Evolutionary conservation across 495 filamentous ascomycete genomes (phyloP).

Genomic region (Penicillium lagena): DNA sequence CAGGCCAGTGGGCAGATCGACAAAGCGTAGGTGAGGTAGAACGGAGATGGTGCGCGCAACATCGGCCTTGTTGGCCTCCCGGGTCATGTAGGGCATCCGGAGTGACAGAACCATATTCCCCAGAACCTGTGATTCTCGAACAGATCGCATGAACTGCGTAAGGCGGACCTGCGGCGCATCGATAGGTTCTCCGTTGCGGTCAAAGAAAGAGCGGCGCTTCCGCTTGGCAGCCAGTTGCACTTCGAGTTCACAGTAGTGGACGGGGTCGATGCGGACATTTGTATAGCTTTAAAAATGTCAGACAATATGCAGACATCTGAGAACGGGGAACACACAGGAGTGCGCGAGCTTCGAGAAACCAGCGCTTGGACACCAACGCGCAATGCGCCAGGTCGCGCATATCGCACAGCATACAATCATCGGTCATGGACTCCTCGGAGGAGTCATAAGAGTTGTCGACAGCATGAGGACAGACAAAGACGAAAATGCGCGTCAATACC

Average conservation of each 20-base stretch:
- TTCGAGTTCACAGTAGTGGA: constrained; percentile 92
- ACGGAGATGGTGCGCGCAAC: constrained; percentile 82
- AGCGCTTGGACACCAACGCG: constrained; percentile 63
- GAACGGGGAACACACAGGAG: constrained; percentile 43
- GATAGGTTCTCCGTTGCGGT: constrained; percentile 68
- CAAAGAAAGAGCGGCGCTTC: constrained; percentile 66
- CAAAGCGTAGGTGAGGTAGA: constrained; percentile 77
- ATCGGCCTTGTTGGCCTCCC: constrained; percentile 77
- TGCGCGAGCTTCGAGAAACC: constrained; percentile 49
- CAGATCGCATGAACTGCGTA: constrained; percentile 67
- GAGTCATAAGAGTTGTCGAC: constrained; percentile 69
- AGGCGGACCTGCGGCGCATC: constrained; percentile 74
- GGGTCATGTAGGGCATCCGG: constrained; percentile 94
- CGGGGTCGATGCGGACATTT: constrained; percentile 85
- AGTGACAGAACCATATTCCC: constrained; percentile 65
- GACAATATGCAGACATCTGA: no score
- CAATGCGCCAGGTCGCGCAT: constrained; percentile 84
- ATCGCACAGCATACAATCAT: constrained; percentile 94
- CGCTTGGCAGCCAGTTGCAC: constrained; percentile 69
- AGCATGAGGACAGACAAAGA: constrained; percentile 77
- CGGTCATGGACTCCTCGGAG: constrained; percentile 74
- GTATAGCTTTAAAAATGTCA: constrained; percentile 54
- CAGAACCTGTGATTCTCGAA: constrained; percentile 65
- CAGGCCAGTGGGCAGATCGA: constrained; percentile 78
- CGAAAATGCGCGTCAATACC: constrained; percentile 69